Evolutionary conservation across 2,329 filamentous ascomycete species (phyloP), one percentile per base, ranked within the genome.

Genomic region (Ophiocordyceps australis): DNA sequence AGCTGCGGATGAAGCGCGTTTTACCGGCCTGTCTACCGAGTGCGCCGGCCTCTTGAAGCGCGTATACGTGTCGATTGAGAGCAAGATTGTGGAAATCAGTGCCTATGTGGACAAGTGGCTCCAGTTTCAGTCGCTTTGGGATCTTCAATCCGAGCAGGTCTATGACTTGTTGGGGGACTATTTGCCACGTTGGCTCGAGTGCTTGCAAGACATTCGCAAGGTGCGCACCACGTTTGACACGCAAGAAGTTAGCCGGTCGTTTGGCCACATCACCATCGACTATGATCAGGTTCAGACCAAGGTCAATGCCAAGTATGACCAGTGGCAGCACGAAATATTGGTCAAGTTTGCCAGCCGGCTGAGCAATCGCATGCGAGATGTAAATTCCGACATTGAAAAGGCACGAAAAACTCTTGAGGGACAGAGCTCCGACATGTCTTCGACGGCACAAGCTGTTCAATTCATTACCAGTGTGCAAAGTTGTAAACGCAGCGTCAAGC

Each of bases 201-300:
- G 94, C 21, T 67, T 98, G n/a, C 83, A 94, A 42, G 89, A 98
- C 43, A 93, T 98, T 36, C 74, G 89, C 32, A 93, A 94, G 52
- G 89, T 83, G 22, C 76, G 89, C 27, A 77, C 82, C 22, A 98
- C 91, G 0, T 99, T 99, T 41, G 89, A 99, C 45, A 98, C 86
- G 2, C 91, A 86, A 7, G 89, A 94, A 46, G 81, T 91, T 35
- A 89, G 77, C 49, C 77, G 80, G 20, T 78, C 77, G 2, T 98
- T 99, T 45, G 89, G 89, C 5, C 86, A 92, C 49, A 73, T 95
- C 28, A 82, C 78, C 4, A 83, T 99, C 42, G 86, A 98, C 47
- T 98, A 98, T 43, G 89, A 95, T 41, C 91, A 98, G 50, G 89
- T 98, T 0, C 91, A 98, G 51, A 82, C 86, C 30, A 94, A 93